Conservation (phyloP, 1,284 basidiomycete species). For the Austropuccinia psidii region DNA sequence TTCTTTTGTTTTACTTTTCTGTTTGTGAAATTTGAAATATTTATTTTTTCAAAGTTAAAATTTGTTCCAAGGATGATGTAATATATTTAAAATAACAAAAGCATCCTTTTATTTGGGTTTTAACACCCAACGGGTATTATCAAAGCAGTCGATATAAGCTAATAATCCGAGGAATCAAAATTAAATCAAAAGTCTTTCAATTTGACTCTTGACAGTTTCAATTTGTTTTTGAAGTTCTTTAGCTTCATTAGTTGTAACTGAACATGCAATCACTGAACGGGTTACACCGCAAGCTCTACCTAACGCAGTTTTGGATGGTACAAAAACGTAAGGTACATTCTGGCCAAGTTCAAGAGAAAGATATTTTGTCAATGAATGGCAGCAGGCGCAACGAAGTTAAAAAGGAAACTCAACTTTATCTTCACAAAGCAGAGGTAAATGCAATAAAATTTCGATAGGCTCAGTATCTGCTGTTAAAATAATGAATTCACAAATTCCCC, state of each 20-base stretch:
- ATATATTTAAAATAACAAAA: not conserved
- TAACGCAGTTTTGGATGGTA: constrained; percentile 86
- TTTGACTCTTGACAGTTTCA: constrained; percentile 63
- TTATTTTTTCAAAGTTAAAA: too few relatives aligned
- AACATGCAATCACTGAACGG: constrained; percentile 87
- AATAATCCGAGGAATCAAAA: too few relatives aligned
- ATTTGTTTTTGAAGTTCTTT: constrained; percentile 88
- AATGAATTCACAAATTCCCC: constrained; percentile 98
- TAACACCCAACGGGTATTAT: not conserved
- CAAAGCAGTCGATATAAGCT: not conserved
- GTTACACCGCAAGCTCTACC: constrained; percentile 95
- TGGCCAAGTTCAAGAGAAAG: not conserved
- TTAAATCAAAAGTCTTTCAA: constrained; percentile 38
- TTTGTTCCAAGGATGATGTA: not conserved
- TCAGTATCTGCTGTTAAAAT: constrained; percentile 94
- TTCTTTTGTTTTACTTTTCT: too few relatives aligned
- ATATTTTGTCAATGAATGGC: not conserved
- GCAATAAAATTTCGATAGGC: constrained; percentile 93
- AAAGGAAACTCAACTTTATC: constrained; percentile 64
- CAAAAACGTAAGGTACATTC: constrained; percentile 59
- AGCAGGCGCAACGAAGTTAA: not conserved
- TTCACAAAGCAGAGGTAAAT: constrained; percentile 94
- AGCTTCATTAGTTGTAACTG: constrained; percentile 91
- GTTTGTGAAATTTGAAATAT: too few relatives aligned
- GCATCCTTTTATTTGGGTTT: not conserved